Evolutionary conservation across 2,329 filamentous ascomycete genomes (phyloP), one percentile per base, ranked within the genome.

Genomic region (Calonectria pseudoturangicola): DNA sequence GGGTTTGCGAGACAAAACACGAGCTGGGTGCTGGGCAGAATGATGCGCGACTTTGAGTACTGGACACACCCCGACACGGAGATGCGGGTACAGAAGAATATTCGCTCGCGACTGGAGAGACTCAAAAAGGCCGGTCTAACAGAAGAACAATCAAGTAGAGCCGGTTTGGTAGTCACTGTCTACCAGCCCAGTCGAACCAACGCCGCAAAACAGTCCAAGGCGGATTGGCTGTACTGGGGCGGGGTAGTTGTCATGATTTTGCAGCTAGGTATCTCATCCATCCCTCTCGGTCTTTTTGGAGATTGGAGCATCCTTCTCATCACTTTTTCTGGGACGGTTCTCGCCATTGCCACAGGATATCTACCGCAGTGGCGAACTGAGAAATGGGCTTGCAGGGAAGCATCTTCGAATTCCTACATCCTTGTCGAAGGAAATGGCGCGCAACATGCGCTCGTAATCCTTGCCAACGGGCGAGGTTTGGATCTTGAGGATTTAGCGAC

Each of bases 241-340:
- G 48, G 64, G 3, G 21, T 66, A 4, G 33, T 41, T 3, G 36
- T 36, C 15, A 66, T 30, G 7, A 27, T 66, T 18, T 7, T 66
- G 2, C 64, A 66, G 7, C n/a, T 56, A 9, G 33, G 48, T 3
- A 66, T 66, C 18, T 48, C 48, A n/a, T 50, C 64, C 21, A 56
- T 66, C 21, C 48, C 64, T n/a, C 39, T 39, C 4, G 30, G 33
- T 21, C 4, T 45, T 28, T 56, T 54, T 8, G 64, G 48, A 21
- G 47, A 56, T 36, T 66, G 36, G 64, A 30, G 33, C 21, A 56
- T 66, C 36, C n/a, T 56, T 10, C 33, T 66, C n/a, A 43, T 66
- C 47, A 66, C 48, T 10, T 33, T 33, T 2, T 13, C 36, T 3
- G 63, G 47, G 7, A 54, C 36, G 18, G 3, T 54, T n/a, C 63